phyloP scores from a whole-genome alignment of 164 flowering plant genomes.

The Chimonanthus salicifolius region DNA sequence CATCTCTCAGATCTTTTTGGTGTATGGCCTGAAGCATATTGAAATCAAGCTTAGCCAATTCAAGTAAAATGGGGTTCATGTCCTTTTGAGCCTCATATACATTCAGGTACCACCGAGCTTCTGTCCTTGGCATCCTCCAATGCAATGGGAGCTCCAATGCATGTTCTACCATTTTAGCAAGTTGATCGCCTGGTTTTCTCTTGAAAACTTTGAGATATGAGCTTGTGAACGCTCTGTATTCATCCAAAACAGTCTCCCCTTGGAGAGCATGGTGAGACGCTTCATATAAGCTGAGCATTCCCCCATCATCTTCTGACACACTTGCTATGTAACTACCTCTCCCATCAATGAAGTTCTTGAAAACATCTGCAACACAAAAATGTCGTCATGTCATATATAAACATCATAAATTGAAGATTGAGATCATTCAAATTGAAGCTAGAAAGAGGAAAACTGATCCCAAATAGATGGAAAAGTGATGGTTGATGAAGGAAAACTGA shows the following conservation, averaged over 20 bases:
- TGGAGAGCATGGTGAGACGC: constrained; percentile 25
- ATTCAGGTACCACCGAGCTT: constrained; percentile 13
- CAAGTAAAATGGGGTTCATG: constrained; percentile 9
- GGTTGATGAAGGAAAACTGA: too few relatives aligned
- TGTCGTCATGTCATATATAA: too few relatives aligned
- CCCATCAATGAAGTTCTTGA: constrained; percentile 23
- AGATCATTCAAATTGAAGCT: too few relatives aligned
- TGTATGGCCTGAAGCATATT: constrained; percentile 23
- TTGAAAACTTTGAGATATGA: constrained; percentile 14
- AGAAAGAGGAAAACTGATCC: too few relatives aligned
- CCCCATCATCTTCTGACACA: constrained; percentile 14
- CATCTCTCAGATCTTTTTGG: constrained; percentile 27
- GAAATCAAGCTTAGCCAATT: too few relatives aligned
- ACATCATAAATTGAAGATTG: too few relatives aligned
- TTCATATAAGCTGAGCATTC: constrained; percentile 29
- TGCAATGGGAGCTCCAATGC: constrained; percentile 35
- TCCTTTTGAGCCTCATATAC: constrained; percentile 2
- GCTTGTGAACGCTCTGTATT: constrained; percentile 27
- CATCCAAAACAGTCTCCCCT: constrained; percentile 48
- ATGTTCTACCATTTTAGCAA: constrained; percentile 13
- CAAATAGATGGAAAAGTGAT: too few relatives aligned
- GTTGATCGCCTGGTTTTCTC: background rate
- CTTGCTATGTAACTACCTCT: constrained; percentile 16
- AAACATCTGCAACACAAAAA: constrained; percentile 15
- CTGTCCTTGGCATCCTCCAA: constrained; percentile 35